Conservation (phyloP, 2,329 filamentous ascomycete species). For the Colletotrichum orchidophilum region DNA sequence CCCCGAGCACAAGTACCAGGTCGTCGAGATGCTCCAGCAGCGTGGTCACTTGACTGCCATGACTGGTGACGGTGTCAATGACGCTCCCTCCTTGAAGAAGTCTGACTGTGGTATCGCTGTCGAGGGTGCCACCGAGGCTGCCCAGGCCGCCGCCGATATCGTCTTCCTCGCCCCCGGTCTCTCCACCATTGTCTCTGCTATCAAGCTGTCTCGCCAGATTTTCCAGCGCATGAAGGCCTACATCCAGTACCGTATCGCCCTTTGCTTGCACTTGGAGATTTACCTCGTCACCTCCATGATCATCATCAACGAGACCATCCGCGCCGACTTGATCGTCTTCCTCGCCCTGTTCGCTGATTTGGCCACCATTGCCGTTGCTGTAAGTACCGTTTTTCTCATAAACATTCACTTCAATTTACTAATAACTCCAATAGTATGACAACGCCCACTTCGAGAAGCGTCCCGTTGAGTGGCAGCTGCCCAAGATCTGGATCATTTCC, state of each 20-base stretch:
- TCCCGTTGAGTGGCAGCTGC: slow-evolving; percentile 82
- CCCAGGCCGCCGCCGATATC: slow-evolving; percentile 77
- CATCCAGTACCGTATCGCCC: slow-evolving; percentile 80
- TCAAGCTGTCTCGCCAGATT: slow-evolving; percentile 79
- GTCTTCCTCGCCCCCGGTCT: slow-evolving; percentile 79
- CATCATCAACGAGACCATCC: slow-evolving; percentile 81
- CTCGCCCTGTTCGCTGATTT: slow-evolving; percentile 82
- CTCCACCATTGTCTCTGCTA: slow-evolving; percentile 75
- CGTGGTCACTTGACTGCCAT: slow-evolving; percentile 78
- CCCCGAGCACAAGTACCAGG: slow-evolving; percentile 80
- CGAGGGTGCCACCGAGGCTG: slow-evolving; percentile 76
- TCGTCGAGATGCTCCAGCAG: slow-evolving; percentile 80
- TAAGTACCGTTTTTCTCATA: neutral
- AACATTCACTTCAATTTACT: neutral
- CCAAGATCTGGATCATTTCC: slow-evolving; percentile 84
- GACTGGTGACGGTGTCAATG: slow-evolving; percentile 82
- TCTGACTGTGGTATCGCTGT: slow-evolving; percentile 79
- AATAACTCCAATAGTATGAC: slow-evolving; percentile 61
- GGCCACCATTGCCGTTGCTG: slow-evolving; percentile 78
- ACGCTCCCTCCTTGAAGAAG: slow-evolving; percentile 78
- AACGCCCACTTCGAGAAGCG: slow-evolving; percentile 80
- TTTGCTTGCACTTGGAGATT: slow-evolving; percentile 78
- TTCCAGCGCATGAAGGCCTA: slow-evolving; percentile 84
- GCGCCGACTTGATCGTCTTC: slow-evolving; percentile 79
- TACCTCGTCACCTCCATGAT: slow-evolving; percentile 83